phyloP scores from a whole-genome alignment of 768 basidiomycete genomes.

The Crepidotus variabilis region DNA sequence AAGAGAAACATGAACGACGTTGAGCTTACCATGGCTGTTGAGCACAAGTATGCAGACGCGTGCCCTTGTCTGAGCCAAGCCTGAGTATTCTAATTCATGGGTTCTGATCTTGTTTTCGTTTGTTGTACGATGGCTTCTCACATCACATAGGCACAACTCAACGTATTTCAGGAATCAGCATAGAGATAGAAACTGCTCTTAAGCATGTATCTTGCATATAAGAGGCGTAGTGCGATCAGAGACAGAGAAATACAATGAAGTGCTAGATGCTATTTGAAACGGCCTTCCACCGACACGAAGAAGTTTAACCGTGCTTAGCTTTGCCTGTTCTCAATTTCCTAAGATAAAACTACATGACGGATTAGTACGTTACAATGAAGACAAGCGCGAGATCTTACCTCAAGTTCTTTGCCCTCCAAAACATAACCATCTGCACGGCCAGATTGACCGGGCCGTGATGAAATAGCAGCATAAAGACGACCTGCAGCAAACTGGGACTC shows the following conservation, averaged over 20 bases:
- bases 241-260: neutral
- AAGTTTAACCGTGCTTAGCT: conserved; percentile 64
- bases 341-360: conserved; percentile 73
- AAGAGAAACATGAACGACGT: neutral
- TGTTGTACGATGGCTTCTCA: too few species aligned
- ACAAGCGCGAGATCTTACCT: conserved; percentile 48
- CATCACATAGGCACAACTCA: too few species aligned
- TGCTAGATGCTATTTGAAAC: neutral
- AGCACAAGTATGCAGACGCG: too few species aligned
- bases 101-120: too few species aligned
- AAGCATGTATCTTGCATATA: conserved; percentile 10
- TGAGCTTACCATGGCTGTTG: conserved; percentile 7
- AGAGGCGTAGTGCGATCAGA: conserved; percentile 9
- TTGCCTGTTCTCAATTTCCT: conserved; percentile 92
- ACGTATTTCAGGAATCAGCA: too few species aligned
- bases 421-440: conserved; percentile 97
- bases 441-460: conserved; percentile 94
- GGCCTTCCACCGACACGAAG: conserved; percentile 5
- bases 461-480: conserved; percentile 90
- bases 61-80: too few species aligned
- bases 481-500: conserved; percentile 91
- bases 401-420: conserved; percentile 97
- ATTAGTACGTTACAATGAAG: conserved; percentile 12
- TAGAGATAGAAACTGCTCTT: neutral
- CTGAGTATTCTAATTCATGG: too few species aligned